A percentile compares a stretch with the other conserved stretches of the same genome.
phyloP scores from a whole-genome alignment of 1,284 basidiomycete genomes.

The Somion occarium region DNA sequence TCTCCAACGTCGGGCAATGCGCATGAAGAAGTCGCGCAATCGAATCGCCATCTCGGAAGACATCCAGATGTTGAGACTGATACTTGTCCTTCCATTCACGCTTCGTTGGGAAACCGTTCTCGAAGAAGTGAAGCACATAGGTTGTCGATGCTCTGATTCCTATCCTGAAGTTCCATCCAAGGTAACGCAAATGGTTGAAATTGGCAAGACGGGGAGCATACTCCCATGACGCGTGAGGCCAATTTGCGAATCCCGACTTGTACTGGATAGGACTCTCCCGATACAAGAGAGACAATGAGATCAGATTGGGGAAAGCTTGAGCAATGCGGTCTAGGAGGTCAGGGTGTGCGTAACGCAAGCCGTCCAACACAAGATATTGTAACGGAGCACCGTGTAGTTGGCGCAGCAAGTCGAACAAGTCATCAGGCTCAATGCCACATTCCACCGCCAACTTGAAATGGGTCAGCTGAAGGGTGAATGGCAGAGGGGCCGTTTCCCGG shows the following conservation, averaged over 20 bases:
- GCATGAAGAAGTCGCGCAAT: not conserved
- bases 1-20: not conserved
- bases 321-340: conserved; percentile 10
- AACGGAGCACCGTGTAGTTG: conserved; percentile 4
- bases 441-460: conserved; percentile 5
- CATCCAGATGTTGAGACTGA: not conserved
- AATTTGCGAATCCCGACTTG: not conserved
- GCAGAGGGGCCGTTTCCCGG: not conserved
- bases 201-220: conserved; percentile 9
- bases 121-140: not conserved
- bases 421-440: not conserved
- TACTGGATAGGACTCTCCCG: conserved; percentile 2
- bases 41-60: not conserved
- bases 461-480: not conserved
- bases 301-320: conserved; percentile 12
- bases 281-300: conserved; percentile 11
- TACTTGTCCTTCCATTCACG: not conserved
- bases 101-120: not conserved
- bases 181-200: conserved; percentile 9
- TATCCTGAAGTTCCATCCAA: conserved; percentile 11
- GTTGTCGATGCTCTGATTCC: not conserved
- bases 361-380: conserved; percentile 12
- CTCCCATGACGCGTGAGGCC: conserved; percentile 12
- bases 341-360: conserved; percentile 6
- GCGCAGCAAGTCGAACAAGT: not conserved